phyloP scores from a whole-genome alignment of 768 basidiomycete genomes.

The Boletus vermiculosoides region DNA sequence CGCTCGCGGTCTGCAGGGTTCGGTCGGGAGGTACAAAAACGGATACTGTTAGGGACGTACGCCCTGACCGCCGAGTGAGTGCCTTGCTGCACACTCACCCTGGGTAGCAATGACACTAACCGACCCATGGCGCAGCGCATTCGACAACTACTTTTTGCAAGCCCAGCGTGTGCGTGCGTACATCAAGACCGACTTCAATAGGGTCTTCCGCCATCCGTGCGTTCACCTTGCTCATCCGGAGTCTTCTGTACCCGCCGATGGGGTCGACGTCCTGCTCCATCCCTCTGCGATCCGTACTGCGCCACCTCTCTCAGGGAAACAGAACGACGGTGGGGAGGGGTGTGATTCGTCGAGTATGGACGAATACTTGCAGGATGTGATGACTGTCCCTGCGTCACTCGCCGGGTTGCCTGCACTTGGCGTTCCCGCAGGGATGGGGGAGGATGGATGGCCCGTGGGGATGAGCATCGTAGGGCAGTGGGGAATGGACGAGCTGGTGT shows the following conservation, averaged over 20 bases:
- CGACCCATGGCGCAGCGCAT: slow-evolving; percentile 59
- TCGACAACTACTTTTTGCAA: slow-evolving; percentile 95
- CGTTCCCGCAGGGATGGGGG: slow-evolving; percentile 54
- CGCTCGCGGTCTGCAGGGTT: slow-evolving; percentile 68
- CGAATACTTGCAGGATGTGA: slow-evolving; percentile 84
- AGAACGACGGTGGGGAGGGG: slow-evolving; percentile 1
- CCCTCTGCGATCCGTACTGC: slow-evolving; percentile 88
- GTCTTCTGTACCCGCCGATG: slow-evolving; percentile 5
- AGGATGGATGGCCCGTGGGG: slow-evolving; percentile 79
- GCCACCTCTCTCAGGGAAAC: slow-evolving; percentile 45
- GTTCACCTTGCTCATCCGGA: slow-evolving; percentile 35
- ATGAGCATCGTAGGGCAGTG: slow-evolving; percentile 84
- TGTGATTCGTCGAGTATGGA: slow-evolving; percentile 35
- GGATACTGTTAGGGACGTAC: slow-evolving; percentile 87
- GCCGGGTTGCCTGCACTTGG: slow-evolving; percentile 84
- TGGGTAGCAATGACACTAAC: not conserved
- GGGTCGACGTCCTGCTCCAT: slow-evolving; percentile 82
- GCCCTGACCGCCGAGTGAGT: slow-evolving; percentile 88
- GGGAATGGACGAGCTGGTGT: slow-evolving; percentile 67
- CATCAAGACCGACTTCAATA: slow-evolving; percentile 71
- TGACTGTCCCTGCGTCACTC: slow-evolving; percentile 90
- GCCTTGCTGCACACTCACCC: not conserved
- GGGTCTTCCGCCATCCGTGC: slow-evolving; percentile 61
- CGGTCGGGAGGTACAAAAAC: slow-evolving; percentile 80
- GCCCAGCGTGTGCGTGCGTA: slow-evolving; percentile 77